phyloP scores from a whole-genome alignment of 176 grass and related monocot genomes.

The Juncus effusus region DNA sequence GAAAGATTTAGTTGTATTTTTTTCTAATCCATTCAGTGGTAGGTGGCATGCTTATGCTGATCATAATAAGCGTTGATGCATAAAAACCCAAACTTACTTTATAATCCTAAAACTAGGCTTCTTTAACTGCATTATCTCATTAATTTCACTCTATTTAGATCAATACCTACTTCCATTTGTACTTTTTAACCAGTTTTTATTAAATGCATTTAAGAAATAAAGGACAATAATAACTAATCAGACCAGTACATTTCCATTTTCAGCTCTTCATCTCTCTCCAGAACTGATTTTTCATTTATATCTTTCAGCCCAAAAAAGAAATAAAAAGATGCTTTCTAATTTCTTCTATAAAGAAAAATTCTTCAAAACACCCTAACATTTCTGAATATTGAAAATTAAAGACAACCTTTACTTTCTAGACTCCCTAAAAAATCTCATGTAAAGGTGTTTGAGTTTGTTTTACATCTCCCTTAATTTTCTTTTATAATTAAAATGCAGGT shows the following conservation, averaged over 20 bases:
- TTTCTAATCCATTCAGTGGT: too few relatives aligned
- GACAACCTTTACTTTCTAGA: too few relatives aligned
- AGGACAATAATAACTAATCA: conserved; percentile 15
- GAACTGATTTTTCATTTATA: conserved; percentile 1
- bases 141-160: conserved; percentile 9
- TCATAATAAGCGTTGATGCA: too few relatives aligned
- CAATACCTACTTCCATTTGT: conserved; percentile 20
- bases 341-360: too few relatives aligned
- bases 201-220: conserved; percentile 22
- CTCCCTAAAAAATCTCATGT: too few relatives aligned
- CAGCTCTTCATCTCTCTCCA: neutral
- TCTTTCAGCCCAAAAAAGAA: conserved; percentile 9
- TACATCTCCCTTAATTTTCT: neutral
- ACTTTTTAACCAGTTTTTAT: conserved; percentile 3
- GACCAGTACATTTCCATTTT: conserved; percentile 21
- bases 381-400: too few relatives aligned
- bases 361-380: too few relatives aligned
- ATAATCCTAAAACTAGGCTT: neutral
- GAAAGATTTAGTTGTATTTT: too few relatives aligned
- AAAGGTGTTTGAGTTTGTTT: too few relatives aligned
- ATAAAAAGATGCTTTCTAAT: conserved; percentile 1
- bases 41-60: too few relatives aligned
- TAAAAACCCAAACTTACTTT: too few relatives aligned
- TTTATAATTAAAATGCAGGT: conserved; percentile 38
- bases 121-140: conserved; percentile 4